Conservation (phyloP, 2,329 filamentous ascomycete species). For the Mollisia scopiformis region DNA sequence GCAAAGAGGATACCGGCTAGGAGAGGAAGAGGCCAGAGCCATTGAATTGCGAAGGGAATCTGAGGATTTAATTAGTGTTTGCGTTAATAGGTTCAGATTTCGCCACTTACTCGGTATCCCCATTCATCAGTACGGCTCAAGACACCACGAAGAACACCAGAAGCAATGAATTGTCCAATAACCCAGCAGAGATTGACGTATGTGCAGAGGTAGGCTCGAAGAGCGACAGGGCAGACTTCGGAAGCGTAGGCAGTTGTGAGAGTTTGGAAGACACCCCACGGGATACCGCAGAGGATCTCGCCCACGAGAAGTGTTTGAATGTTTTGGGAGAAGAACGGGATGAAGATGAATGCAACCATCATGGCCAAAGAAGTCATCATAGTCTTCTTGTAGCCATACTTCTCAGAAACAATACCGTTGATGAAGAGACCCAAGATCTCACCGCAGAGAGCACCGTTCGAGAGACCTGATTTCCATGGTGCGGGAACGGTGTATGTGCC, state of each 20-base stretch:
- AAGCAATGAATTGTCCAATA: constrained; percentile 50
- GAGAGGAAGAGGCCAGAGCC: constrained; percentile 52
- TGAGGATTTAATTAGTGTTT: constrained; percentile 24
- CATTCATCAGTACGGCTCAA: constrained; percentile 45
- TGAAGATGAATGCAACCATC: constrained; percentile 47
- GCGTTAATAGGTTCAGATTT: neutral
- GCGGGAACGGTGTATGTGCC: constrained; percentile 35
- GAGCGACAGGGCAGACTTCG: constrained; percentile 39
- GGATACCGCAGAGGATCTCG: constrained; percentile 51
- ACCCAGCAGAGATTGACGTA: constrained; percentile 59
- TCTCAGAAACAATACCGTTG: constrained; percentile 51
- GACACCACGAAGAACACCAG: constrained; percentile 49
- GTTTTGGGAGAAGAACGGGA: constrained; percentile 51
- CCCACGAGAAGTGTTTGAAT: constrained; percentile 48
- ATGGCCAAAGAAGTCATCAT: constrained; percentile 46
- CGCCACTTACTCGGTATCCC: constrained; percentile 40
- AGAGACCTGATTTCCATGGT: constrained; percentile 36
- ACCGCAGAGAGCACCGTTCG: constrained; percentile 33
- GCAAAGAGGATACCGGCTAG: constrained; percentile 48
- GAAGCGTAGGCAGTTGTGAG: constrained; percentile 39
- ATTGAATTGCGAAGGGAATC: constrained; percentile 41
- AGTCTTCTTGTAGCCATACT: constrained; percentile 43
- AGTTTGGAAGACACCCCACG: constrained; percentile 48
- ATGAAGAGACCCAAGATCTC: constrained; percentile 49
- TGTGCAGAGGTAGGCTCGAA: constrained; percentile 40